Conservation (phyloP, 164 flowering plant genomes). For the Umbellularia californica region DNA sequence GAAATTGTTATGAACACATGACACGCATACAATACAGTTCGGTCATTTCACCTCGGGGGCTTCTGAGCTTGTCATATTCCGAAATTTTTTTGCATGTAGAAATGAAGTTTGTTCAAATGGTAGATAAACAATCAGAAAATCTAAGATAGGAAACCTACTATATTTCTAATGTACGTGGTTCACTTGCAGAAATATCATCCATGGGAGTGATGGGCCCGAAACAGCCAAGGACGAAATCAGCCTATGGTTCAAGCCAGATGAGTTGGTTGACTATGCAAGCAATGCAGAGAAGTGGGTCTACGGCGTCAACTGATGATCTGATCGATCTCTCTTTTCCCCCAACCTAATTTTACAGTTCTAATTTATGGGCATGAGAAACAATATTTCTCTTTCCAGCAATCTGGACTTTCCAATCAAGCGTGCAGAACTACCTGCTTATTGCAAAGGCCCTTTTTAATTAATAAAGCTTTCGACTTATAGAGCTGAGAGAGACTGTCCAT, state of each 20-base stretch:
- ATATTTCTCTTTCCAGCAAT: background rate
- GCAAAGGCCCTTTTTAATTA: background rate
- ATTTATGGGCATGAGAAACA: background rate
- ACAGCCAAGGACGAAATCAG: slow-evolving; percentile 88
- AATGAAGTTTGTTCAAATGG: too few species aligned
- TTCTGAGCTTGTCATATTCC: too few species aligned
- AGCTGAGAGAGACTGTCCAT: background rate
- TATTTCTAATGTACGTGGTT: background rate
- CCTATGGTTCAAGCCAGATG: slow-evolving; percentile 90
- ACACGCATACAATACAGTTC: too few species aligned
- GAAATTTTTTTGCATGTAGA: too few species aligned
- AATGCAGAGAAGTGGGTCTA: slow-evolving; percentile 92
- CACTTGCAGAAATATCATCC: slow-evolving; percentile 75
- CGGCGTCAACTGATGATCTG: slow-evolving; percentile 45
- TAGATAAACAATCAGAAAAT: too few species aligned
- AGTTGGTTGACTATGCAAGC: slow-evolving; percentile 68
- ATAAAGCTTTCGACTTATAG: background rate
- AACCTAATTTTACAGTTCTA: background rate
- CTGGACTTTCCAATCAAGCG: background rate
- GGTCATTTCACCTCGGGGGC: too few species aligned
- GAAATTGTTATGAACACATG: too few species aligned
- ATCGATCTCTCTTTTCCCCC: background rate
- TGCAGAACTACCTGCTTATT: background rate
- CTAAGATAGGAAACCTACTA: too few species aligned
- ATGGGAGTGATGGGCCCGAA: slow-evolving; percentile 96